Evolutionary conservation across 2,329 filamentous ascomycete species (phyloP).

Genomic region (Fusarium lyarnte): DNA sequence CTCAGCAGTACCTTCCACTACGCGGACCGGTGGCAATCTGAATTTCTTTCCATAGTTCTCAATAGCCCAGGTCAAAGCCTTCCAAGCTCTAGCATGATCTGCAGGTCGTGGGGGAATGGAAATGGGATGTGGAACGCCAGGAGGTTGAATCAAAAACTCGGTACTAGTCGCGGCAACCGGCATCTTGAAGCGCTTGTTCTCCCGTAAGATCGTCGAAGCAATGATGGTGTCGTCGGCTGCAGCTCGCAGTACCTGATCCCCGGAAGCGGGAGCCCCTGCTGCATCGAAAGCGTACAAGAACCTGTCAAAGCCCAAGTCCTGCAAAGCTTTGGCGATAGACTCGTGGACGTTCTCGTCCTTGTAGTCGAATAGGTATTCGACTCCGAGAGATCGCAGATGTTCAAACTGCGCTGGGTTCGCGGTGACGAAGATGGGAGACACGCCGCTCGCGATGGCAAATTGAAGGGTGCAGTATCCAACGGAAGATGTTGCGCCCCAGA

Average conservation of each 20-base stretch:
- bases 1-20: not conserved
- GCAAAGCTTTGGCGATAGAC: not conserved
- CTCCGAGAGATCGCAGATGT: not conserved
- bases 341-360: not conserved
- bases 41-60: not conserved
- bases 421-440: not conserved
- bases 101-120: not conserved
- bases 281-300: not conserved
- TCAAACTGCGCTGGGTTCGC: not conserved
- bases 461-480: not conserved
- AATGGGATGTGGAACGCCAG: not conserved
- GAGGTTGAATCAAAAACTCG: not conserved
- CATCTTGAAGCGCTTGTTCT: not conserved
- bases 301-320: not conserved
- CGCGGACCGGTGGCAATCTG: not conserved
- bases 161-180: rapidly evolving
- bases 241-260: rapidly evolving
- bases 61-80: not conserved
- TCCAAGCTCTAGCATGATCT: not conserved
- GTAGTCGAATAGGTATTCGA: not conserved
- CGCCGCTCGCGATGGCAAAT: not conserved
- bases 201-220: not conserved
- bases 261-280: not conserved
- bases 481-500: not conserved
- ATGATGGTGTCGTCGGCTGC: rapidly evolving